Percentiles rank a stretch among this genome's conserved stretches.
Conservation (phyloP, 805 yeast genomes). For the Starmera dryadoides region DNA sequence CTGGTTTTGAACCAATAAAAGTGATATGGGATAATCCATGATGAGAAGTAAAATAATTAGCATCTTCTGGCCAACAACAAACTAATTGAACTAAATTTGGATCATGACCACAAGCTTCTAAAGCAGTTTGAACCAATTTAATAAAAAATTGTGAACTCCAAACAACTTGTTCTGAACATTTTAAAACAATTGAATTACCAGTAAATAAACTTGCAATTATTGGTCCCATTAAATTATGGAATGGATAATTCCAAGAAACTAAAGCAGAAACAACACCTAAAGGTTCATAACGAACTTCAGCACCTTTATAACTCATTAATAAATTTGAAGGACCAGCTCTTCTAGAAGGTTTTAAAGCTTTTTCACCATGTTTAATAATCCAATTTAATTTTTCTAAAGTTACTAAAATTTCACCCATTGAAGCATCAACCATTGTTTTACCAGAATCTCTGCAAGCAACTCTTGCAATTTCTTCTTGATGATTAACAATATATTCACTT, state of each 20-base stretch:
- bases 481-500: constrained; percentile 60
- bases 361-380: constrained; percentile 80
- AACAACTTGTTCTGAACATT: constrained; percentile 92
- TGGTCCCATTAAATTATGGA: constrained; percentile 92
- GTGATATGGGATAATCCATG: constrained; percentile 82
- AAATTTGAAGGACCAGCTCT: constrained; percentile 86
- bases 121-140: constrained; percentile 61
- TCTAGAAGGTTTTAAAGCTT: constrained; percentile 49
- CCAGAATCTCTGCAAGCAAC: constrained; percentile 97
- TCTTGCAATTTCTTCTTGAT: constrained; percentile 83
- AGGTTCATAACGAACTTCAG: constrained; percentile 92
- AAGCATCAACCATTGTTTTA: constrained; percentile 91
- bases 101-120: constrained; percentile 66
- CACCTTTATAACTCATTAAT: constrained; percentile 84
- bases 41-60: constrained; percentile 80
- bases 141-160: constrained; percentile 88
- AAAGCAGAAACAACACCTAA: constrained; percentile 80
- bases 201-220: constrained; percentile 81
- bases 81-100: constrained; percentile 83
- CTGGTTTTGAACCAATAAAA: constrained; percentile 92
- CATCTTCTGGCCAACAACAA: constrained; percentile 84
- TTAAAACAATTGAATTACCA: constrained; percentile 86
- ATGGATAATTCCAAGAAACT: constrained; percentile 96
- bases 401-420: constrained; percentile 94
- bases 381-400: constrained; percentile 90